phyloP scores from a whole-genome alignment of 495 filamentous ascomycete species.

The Tuber aestivum region DNA sequence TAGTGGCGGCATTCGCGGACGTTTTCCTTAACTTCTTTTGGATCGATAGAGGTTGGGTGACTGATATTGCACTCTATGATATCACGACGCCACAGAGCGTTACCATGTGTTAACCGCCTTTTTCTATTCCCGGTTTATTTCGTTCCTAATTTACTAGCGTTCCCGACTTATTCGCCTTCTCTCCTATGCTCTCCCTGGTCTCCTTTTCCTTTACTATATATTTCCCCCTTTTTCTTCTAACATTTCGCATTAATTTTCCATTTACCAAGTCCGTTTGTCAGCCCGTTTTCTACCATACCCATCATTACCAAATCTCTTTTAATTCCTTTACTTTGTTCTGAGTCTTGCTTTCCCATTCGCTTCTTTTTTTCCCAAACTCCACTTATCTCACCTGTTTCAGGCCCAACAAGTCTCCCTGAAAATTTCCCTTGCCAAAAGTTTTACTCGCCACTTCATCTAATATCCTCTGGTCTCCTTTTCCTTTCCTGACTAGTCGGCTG shows the following conservation, averaged over 20 bases:
- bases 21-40: slow-evolving; percentile 32
- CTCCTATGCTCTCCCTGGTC: not conserved
- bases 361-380: not conserved
- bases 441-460: not conserved
- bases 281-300: not conserved
- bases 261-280: not conserved
- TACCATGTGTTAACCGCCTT: slow-evolving; percentile 23
- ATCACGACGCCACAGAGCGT: slow-evolving; percentile 28
- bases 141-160: not conserved
- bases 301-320: not conserved
- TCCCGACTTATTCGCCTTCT: not conserved
- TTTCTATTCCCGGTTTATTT: not conserved
- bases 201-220: not conserved
- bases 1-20: slow-evolving; percentile 26
- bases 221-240: not conserved
- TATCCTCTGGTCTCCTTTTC: not conserved
- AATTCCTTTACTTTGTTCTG: not conserved
- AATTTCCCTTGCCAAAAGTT: not conserved
- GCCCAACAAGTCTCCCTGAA: slow-evolving; percentile 17
- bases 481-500: not conserved
- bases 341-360: not conserved
- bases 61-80: slow-evolving; percentile 30
- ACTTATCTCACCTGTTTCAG: not conserved
- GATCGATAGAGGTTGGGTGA: slow-evolving; percentile 15
- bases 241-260: not conserved